Conservation (phyloP, 2,329 filamentous ascomycete species). For the Cercospora citrullina region DNA sequence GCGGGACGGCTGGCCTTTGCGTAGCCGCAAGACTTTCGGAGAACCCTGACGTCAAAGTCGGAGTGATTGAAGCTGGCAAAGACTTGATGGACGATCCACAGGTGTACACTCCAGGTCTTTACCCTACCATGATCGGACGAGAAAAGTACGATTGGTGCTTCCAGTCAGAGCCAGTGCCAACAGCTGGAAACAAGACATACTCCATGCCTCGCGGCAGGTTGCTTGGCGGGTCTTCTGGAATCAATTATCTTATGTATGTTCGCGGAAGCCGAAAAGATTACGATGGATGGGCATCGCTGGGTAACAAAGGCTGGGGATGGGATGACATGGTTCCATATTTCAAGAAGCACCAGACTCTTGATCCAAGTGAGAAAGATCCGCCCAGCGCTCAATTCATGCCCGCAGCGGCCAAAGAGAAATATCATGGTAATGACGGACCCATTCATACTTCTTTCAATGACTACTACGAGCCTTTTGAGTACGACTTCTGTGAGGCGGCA, state of each 20-base stretch:
- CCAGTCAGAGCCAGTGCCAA: slow-evolving; percentile 28
- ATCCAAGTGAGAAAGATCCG: slow-evolving; percentile 22
- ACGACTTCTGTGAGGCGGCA: slow-evolving; percentile 40
- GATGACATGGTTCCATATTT: slow-evolving; percentile 34
- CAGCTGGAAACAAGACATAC: slow-evolving; percentile 33
- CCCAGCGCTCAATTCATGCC: slow-evolving; percentile 26
- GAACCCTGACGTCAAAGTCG: slow-evolving; percentile 35
- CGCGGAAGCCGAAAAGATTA: slow-evolving; percentile 39
- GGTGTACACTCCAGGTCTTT: slow-evolving; percentile 38
- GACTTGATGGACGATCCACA: slow-evolving; percentile 32
- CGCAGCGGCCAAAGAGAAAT: slow-evolving; percentile 32
- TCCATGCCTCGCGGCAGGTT: slow-evolving; percentile 41
- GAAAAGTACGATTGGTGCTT: slow-evolving; percentile 41
- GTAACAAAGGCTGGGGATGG: slow-evolving; percentile 36
- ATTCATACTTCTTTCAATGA: slow-evolving; percentile 42
- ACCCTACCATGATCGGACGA: slow-evolving; percentile 37
- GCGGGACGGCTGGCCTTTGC: slow-evolving; percentile 36
- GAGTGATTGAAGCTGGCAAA: slow-evolving; percentile 39
- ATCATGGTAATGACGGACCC: slow-evolving; percentile 40
- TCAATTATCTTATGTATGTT: slow-evolving; percentile 44
- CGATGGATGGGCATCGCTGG: slow-evolving; percentile 40
- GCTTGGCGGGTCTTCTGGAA: slow-evolving; percentile 42
- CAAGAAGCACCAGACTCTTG: slow-evolving; percentile 32
- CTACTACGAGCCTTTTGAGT: slow-evolving; percentile 41
- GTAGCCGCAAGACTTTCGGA: slow-evolving; percentile 35